Evolutionary conservation across 805 yeast species (phyloP), one percentile per base, ranked within the genome.

Genomic region (Kuraishia cidri): DNA sequence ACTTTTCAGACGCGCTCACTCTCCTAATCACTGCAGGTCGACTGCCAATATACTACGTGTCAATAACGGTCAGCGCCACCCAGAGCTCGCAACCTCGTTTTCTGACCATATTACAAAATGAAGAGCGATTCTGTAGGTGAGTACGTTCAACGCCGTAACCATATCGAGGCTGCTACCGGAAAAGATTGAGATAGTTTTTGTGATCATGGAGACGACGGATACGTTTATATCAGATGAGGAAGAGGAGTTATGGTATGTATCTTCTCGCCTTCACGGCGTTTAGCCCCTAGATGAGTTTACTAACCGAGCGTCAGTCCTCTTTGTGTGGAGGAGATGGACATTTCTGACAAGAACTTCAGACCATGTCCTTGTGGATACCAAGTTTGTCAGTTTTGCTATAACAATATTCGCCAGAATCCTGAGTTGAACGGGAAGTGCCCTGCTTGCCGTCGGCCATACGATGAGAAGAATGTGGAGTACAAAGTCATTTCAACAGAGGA

Each of bases 341-440:
- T 90, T 30, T 82, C 95, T 12, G 98, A 92, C 59, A 86, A 83
- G 51, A 85, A 87, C 62, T 92, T 92, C 68, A 86, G 82, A 56
- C 99, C 99, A n/a, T 92, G 99, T 65, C 97, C 97, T 1, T 92
- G 99, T 63, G 99, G 99, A 13, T 92, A 92, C 51, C 97, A 94
- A 56, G 84, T 92, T 37, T 92, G 99, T 57, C 97, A 90, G 66
- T 92, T 92, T 54, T 92, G 99, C 58, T 92, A 90, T 67, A 92
- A 92, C 62, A 90, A 88, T 55, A 92, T 92, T 48, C 73, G 96
- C 42, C 92, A 86, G 43, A 90, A 90, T 46, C 97, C 97, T 2
- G 96, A 92, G 54, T 64, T 90, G 41, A 88, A 88, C 53, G 97
- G 97, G 3, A 75, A 86, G 44, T 92, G 99, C 61, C 99, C 99